These are phyloP conservation scores for Puccinia novopanici DNA, from an alignment of 1,284 basidiomycete species.

Conservation along the genomic window DNA sequence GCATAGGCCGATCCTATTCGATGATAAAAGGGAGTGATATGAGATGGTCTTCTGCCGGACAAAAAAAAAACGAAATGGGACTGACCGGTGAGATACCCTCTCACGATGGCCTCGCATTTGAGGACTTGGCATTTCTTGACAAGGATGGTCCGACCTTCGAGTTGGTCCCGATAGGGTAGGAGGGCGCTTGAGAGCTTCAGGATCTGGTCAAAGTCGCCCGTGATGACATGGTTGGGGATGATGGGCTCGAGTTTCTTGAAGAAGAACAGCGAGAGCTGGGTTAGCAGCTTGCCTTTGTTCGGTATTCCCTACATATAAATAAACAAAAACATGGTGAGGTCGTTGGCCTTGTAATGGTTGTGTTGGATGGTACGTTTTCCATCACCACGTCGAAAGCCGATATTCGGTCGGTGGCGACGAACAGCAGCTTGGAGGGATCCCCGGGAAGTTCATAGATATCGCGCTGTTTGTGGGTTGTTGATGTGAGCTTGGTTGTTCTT, in stretches of 20 bases:
- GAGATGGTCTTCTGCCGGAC: background rate
- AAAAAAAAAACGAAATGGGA: slow-evolving; percentile 4
- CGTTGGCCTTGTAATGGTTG: too few species aligned
- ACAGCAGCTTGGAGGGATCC: slow-evolving; percentile 72
- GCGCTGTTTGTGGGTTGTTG: slow-evolving; percentile 59
- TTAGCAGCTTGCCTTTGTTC: slow-evolving; percentile 86
- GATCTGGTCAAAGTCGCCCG: slow-evolving; percentile 61
- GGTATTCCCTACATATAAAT: slow-evolving; percentile 74
- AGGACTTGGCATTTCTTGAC: slow-evolving; percentile 86
- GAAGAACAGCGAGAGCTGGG: slow-evolving; percentile 90
- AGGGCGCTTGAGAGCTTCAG: slow-evolving; percentile 54
- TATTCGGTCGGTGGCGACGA: slow-evolving; percentile 93
- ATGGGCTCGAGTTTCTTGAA: slow-evolving; percentile 73
- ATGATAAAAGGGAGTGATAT: background rate
- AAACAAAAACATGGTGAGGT: too few species aligned
- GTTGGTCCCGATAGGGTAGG: slow-evolving; percentile 63
- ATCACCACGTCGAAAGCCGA: slow-evolving; percentile 96
- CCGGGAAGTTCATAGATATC: slow-evolving; percentile 77
- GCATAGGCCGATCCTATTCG: slow-evolving; percentile 85
- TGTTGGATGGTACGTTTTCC: slow-evolving; percentile 67
- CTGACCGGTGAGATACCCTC: slow-evolving; percentile 89
- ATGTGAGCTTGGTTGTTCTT: background rate
- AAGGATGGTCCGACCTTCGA: slow-evolving; percentile 85
- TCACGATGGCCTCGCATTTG: slow-evolving; percentile 93
- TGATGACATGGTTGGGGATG: slow-evolving; percentile 84